Evolutionary conservation across 345 rosid species (phyloP), one percentile per base, ranked within the genome.

Genomic region (Psidium guajava): DNA sequence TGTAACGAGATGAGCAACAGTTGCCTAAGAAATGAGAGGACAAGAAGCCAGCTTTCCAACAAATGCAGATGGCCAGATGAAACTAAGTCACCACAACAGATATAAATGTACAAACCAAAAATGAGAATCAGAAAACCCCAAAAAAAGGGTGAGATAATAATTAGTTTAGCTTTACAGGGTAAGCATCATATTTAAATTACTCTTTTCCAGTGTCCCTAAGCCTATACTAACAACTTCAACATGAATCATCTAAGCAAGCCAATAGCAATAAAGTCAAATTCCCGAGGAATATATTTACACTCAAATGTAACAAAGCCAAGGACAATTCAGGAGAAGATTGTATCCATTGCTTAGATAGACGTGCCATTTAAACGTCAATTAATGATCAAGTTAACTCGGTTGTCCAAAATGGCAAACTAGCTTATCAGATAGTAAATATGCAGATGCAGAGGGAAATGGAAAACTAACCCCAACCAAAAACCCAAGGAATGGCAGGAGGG

Each of bases 381-480:
- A 32, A 36, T 18, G 80, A 69, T 69, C 47, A 36, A 69, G 47
- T 69, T 69, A 32, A 69, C 80, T 36, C 36, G 77, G 47, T 69
- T 20, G 80, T 69, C 13, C 80, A 69, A 69, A 69, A 36, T 24
- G 18, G 80, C 80, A 69, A 69, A 69, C 80, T 32, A 59, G 55
- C 40, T 44, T 25, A 27, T 8, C 52, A 83, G 49, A 44, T 40
- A 42, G 58, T n/a, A 83, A 40, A 40, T 24, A 47, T 58, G 49
- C 14, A 83, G 69, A n/a, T 44, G 47, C 64, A 56, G 36, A 84
- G 18, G 49, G 58, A 5, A 58, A 83, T 55, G 49, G 64, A 82
- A 52, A 54, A 92, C 99, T 93, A 84, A 98, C 99, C 96, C 99
- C 99, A 64, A 93, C 75, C 87, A 95, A 84, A 88, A 98, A 98